phyloP scores from a whole-genome alignment of 106 monocot genomes.

The Posidonia australis region DNA sequence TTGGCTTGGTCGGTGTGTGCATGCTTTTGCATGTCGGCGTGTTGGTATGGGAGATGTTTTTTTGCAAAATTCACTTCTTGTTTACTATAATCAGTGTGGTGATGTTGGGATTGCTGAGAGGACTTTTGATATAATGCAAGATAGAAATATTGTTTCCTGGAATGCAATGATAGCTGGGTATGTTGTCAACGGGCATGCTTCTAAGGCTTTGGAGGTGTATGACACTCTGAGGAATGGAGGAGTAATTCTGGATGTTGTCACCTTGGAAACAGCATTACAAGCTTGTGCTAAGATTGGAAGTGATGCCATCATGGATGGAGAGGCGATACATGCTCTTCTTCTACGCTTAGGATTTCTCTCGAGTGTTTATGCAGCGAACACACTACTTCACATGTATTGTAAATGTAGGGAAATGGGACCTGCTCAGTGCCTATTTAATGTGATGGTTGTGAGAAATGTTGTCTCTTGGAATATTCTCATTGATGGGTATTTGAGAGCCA shows the following conservation, averaged over 20 bases:
- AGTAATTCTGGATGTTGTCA: constrained; percentile 9
- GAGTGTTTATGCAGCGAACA: constrained; percentile 21
- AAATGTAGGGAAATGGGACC: constrained; percentile 19
- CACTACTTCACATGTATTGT: constrained; percentile 32
- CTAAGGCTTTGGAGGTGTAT: constrained; percentile 23
- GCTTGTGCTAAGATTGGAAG: constrained; percentile 27
- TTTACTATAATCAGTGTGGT: constrained; percentile 28
- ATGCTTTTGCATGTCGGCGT: constrained; percentile 22
- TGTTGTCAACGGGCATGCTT: constrained; percentile 4
- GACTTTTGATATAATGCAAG: constrained; percentile 22
- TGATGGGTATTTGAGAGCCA: constrained; percentile 21
- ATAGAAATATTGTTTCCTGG: constrained; percentile 25
- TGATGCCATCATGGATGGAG: constrained; percentile 9
- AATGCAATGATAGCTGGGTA: constrained; percentile 40
- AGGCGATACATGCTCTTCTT: constrained; percentile 18
- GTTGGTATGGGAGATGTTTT: constrained; percentile 17
- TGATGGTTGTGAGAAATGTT: constrained; percentile 17
- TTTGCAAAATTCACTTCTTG: constrained; percentile 42
- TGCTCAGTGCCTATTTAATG: constrained; percentile 16
- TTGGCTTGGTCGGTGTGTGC: constrained; percentile 31
- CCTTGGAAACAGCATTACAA: constrained; percentile 26
- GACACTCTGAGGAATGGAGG: constrained; percentile 9
- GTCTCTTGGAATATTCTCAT: constrained; percentile 34
- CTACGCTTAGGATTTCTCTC: constrained; percentile 1
- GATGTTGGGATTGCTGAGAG: constrained; percentile 17